Base-by-base conservation (phyloP, 495 filamentous ascomycete species). In the Penicillium angulare region DNA sequence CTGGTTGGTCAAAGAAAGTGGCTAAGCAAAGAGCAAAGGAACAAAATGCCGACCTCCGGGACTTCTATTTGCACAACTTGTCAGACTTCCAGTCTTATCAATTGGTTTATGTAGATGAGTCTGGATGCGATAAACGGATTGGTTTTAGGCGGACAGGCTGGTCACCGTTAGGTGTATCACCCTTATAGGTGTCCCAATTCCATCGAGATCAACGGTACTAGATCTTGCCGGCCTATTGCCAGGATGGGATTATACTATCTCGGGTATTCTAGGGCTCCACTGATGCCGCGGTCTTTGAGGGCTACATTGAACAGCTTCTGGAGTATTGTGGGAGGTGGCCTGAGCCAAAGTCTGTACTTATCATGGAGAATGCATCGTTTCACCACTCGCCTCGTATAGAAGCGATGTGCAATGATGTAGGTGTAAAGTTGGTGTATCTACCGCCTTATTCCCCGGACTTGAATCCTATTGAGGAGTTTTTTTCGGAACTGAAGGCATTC, bases 1-100 rank as follows among this genome's bases (percentile, higher is more conserved):
- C n/a, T 7, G 48, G 49, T 4, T 57, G 29, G 49, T 47, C 54
- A n/a, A 57, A 52, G n/a, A 57, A 56, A 36, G 34, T 38, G 21
- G n/a, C n/a, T n/a, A n/a, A n/a, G n/a, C n/a, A n/a, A n/a, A 32
- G 29, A 3, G 29, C 29, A 3, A 32, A 32, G 7, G 29, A 32
- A 8, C 26, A 20, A 20, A 45, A 32, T 33, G 27, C 27, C 3
- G 26, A 45, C 12, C n/a, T 45, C 1, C 24, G 43, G 5, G 43
- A 33, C 6, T 20, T 32, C 26, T 45, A 34, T 33, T 27, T 45
- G 1, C 27, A 45, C 9, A 32, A 32, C 13, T 0, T 45, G 10
- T 45, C 43, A 0, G 5, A 12, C 18, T 45, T 45, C n/a, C 0
- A 10, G 0, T 45, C 43, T 0, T 45, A 45, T 18, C 43, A 33